Evolutionary conservation across 2,329 filamentous ascomycete genomes (phyloP).

Genomic region (Keithomyces neogunnii): DNA sequence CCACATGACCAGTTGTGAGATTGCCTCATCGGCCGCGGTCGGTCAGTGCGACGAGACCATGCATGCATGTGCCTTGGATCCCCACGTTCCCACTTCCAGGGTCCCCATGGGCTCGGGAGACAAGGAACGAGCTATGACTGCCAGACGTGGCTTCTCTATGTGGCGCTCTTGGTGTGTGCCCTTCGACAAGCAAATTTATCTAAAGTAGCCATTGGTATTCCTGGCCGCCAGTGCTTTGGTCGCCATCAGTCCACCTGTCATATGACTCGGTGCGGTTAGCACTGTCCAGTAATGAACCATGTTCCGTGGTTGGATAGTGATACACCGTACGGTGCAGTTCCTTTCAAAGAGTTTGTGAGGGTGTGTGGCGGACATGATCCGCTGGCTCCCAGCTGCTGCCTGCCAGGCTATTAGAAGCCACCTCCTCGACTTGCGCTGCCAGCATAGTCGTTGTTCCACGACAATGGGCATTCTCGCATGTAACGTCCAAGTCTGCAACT

Average conservation of each 20-base stretch:
- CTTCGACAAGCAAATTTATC: too few species aligned
- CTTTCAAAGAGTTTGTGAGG: background rate
- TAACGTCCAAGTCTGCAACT: background rate
- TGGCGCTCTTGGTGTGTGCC: too few species aligned
- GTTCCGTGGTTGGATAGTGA: too few species aligned
- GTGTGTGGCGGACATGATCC: background rate
- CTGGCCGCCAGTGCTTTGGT: too few species aligned
- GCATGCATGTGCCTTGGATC: background rate
- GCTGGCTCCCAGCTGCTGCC: background rate
- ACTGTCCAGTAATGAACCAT: too few species aligned
- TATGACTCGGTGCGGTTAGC: too few species aligned
- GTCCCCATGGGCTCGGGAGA: conserved; percentile 1
- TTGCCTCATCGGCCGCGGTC: conserved; percentile 4
- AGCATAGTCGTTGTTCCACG: background rate
- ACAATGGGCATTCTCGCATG: background rate
- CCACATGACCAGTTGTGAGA: conserved; percentile 10
- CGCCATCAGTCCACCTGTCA: too few species aligned
- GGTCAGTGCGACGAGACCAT: background rate
- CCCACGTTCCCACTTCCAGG: conserved; percentile 3
- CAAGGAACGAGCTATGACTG: too few species aligned
- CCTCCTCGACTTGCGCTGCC: background rate
- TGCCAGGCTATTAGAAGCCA: background rate
- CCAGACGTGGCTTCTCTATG: too few species aligned
- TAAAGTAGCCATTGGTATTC: too few species aligned
- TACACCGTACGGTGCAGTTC: background rate